Base-by-base conservation (phyloP, 2,329 filamentous ascomycete genomes). In the Calonectria henricotiae region DNA sequence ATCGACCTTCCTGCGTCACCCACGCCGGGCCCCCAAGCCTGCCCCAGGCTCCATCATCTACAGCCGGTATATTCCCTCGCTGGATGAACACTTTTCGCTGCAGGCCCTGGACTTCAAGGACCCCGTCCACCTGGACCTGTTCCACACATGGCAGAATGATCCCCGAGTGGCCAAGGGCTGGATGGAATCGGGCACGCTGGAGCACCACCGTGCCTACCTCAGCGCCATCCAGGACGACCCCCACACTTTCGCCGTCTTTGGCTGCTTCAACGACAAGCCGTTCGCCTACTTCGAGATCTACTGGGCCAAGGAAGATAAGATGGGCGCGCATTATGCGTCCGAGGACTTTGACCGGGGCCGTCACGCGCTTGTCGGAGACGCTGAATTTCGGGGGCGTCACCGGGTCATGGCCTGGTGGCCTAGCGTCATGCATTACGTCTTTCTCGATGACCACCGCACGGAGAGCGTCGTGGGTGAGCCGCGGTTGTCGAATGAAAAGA, bases 71-170 rank as follows among this genome's bases (percentile, higher is more conserved):
- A 91, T 94, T 69, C 92, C 92, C 6, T 89, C 93, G 74, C 85
- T 95, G 43, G 85, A 90, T 67, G 90, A 94, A 84, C 91, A 89
- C 78, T 94, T 94, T 80, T 92, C 91, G 68, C 91, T 94, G 82
- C 85, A 91, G 54, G 90, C 89, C 11, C 85, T 95, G 1, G 90
- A 94, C 80, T 92, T 88, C 82, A 76, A 84, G 58, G 85, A 93
- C 77, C 77, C 85, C 0, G 84, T 86, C 70, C 92, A 95, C 80
- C 81, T 94, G 60, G 81, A 85, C 25, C 85, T 93, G 9, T 94
- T 95, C 85, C 90, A 94, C 82, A 86, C 84, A 46, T 95, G 93
- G 93, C 93, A 94, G 82, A 95, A 95, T 79, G 92, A 94, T 79
- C 92, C 92, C 43, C 91, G 93, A 67, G 93, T 95, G 51, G 91